Percentiles rank a stretch among this genome's conserved stretches.
These are phyloP conservation scores for Pseudocercospora musae DNA, from an alignment of 2,329 filamentous ascomycete genomes.

Conservation along the genomic window DNA sequence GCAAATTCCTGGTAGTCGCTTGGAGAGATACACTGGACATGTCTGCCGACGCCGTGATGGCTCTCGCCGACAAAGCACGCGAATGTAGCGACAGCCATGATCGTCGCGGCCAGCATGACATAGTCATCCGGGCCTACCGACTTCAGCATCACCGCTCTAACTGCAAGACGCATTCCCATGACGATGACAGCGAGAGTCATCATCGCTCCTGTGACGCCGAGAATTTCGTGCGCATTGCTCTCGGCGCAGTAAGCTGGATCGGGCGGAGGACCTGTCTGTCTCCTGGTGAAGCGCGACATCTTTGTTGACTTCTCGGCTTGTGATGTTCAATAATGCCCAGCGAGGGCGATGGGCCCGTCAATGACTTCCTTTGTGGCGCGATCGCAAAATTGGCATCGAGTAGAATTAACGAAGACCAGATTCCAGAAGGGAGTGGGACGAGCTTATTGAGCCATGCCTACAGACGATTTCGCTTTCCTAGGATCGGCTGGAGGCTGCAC, in stretches of 20 bases:
- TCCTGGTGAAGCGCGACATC: slow-evolving; percentile 7
- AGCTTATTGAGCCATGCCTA: background rate
- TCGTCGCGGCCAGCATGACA: slow-evolving; percentile 43
- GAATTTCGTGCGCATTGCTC: slow-evolving; percentile 24
- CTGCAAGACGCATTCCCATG: slow-evolving; percentile 29
- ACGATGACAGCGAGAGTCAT: slow-evolving; percentile 20
- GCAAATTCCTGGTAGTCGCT: slow-evolving; percentile 37
- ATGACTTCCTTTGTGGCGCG: background rate
- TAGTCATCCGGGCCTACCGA: slow-evolving; percentile 51
- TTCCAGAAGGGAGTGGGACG: background rate
- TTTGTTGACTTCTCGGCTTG: background rate
- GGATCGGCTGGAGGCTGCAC: background rate
- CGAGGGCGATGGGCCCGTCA: background rate
- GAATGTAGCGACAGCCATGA: slow-evolving; percentile 34
- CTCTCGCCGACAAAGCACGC: slow-evolving; percentile 47
- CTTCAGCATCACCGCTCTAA: slow-evolving; percentile 47
- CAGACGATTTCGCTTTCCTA: background rate
- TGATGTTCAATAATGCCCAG: background rate
- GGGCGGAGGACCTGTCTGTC: slow-evolving; percentile 12
- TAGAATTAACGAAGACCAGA: background rate
- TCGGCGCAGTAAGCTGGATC: slow-evolving; percentile 25
- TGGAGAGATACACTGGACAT: slow-evolving; percentile 31
- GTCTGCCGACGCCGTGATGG: slow-evolving; percentile 48
- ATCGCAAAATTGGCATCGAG: background rate
- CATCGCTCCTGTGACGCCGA: slow-evolving; percentile 27